Percentiles rank a stretch among this genome's conserved stretches.
These are phyloP conservation scores for Anisodus acutangulus DNA, from an alignment of 257 asterid genomes.

Conservation along the genomic window DNA sequence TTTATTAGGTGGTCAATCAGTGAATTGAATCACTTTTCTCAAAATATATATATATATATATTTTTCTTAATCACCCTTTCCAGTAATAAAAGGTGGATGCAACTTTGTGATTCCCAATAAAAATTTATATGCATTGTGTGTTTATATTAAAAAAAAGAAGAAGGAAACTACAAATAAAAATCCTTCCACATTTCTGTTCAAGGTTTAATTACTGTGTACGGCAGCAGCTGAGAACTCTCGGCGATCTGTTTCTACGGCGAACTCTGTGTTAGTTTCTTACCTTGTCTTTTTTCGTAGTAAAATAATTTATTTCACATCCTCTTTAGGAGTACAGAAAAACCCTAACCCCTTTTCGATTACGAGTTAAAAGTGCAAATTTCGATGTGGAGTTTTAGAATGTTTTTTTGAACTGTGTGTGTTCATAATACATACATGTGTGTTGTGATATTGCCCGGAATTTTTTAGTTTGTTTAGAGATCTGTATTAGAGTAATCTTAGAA, in stretches of 20 bases:
- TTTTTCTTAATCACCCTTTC: too few species aligned
- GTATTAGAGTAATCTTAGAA: neutral
- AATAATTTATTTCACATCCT: neutral
- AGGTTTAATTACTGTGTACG: conserved; percentile 7
- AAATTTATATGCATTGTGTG: too few species aligned
- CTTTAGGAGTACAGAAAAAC: neutral
- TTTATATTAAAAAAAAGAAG: neutral
- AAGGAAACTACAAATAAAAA: neutral
- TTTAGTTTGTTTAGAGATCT: conserved; percentile 7
- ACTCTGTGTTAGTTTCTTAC: neutral
- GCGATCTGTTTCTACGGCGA: neutral
- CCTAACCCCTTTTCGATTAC: neutral
- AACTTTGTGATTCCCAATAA: too few species aligned
- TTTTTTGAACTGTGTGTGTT: too few species aligned
- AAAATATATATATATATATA: too few species aligned
- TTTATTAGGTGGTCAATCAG: too few species aligned
- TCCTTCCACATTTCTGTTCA: neutral
- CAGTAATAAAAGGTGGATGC: too few species aligned
- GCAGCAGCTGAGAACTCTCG: neutral
- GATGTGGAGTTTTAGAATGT: too few species aligned
- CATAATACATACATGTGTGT: too few species aligned
- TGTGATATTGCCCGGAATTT: neutral
- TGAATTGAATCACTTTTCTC: too few species aligned
- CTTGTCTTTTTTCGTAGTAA: too few species aligned
- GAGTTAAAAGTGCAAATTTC: too few species aligned